Evolutionary conservation across 1,284 basidiomycete species (phyloP), one percentile per base, ranked within the genome.

Genomic region (Trichosporon asahii): DNA sequence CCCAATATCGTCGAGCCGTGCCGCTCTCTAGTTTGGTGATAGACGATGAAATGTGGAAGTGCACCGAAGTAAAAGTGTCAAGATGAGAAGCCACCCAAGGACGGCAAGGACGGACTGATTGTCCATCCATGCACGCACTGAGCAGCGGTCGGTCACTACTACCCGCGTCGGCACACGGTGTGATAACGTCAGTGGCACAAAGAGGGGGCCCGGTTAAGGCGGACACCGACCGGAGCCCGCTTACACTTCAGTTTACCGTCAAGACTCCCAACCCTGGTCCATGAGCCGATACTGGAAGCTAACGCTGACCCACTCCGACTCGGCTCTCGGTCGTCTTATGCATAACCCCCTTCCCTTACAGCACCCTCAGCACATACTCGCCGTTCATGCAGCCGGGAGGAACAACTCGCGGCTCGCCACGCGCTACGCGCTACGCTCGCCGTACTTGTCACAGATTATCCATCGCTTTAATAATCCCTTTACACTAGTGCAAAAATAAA

Each of bases 161-260:
- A 53, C 49, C 49, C 49, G 49, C n/a, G 49, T 23, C 18, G n/a
- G n/a, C n/a, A n/a, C n/a, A n/a, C n/a, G n/a, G n/a, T n/a, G 15
- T 53, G 49, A 53, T 53, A 53, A 53, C 49, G 49, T 53, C 49
- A 53, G 49, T 53, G 49, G 49, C 49, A 53, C 49, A 25, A 46
- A 21, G 18, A 21, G 21, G 12, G 49, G 49, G 49, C 5, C n/a
- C 49, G 49, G 49, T 53, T 53, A 53, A 53, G 49, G 15, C 35
- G 15, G 40, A 44, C 15, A n/a, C 1, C 0, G 18, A 2, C 40
- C 40, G 40, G 40, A n/a, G 40, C 40, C 40, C 40, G 40, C 40
- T 44, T 44, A 44, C 40, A 8, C 18, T 12, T 6, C 15, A 18
- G 15, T 11, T 12, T 3, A 14, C 35, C 35, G 35, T 37, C 35